Percentiles rank a stretch among this genome's conserved stretches.
Evolutionary conservation across 768 basidiomycete species (phyloP).

Genomic region (Peribolospora kevripleyi): DNA sequence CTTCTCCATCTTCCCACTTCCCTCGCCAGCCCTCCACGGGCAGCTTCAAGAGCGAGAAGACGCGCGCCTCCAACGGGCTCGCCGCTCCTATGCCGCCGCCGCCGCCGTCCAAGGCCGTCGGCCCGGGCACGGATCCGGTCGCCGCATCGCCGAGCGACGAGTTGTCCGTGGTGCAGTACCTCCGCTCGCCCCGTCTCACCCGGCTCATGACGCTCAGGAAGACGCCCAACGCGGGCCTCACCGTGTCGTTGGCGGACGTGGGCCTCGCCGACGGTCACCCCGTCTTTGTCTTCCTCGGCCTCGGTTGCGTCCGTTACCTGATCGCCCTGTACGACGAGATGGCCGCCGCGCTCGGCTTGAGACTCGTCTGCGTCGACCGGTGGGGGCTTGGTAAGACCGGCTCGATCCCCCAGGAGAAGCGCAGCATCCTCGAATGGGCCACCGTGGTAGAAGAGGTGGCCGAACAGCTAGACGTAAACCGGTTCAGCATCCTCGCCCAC

Average conservation of each 20-base stretch:
- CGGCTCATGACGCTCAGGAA: constrained; percentile 54
- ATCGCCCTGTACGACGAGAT: constrained; percentile 92
- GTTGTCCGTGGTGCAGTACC: constrained; percentile 58
- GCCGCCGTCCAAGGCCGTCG: constrained; percentile 20
- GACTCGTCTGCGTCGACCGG: constrained; percentile 85
- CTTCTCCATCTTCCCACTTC: too few species aligned
- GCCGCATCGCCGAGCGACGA: constrained; percentile 26
- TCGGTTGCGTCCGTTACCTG: constrained; percentile 82
- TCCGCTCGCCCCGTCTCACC: constrained; percentile 65
- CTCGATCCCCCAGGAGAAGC: constrained; percentile 30
- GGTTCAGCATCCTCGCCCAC: constrained; percentile 80
- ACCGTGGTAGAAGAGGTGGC: constrained; percentile 71
- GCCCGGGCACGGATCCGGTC: constrained; percentile 17
- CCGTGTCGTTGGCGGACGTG: constrained; percentile 55
- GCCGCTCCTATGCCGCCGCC: constrained; percentile 32
- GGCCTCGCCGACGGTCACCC: constrained; percentile 67
- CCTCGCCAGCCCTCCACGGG: neutral
- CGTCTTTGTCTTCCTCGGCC: constrained; percentile 69
- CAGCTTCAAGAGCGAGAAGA: constrained; percentile 23
- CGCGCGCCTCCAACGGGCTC: constrained; percentile 24
- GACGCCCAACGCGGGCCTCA: constrained; percentile 36
- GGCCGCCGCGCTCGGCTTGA: constrained; percentile 59
- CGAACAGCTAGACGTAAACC: constrained; percentile 46
- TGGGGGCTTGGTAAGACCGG: constrained; percentile 86
- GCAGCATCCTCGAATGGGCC: constrained; percentile 77